phyloP scores from a whole-genome alignment of 129 eudicot genomes.

The Pulicaria dysenterica region DNA sequence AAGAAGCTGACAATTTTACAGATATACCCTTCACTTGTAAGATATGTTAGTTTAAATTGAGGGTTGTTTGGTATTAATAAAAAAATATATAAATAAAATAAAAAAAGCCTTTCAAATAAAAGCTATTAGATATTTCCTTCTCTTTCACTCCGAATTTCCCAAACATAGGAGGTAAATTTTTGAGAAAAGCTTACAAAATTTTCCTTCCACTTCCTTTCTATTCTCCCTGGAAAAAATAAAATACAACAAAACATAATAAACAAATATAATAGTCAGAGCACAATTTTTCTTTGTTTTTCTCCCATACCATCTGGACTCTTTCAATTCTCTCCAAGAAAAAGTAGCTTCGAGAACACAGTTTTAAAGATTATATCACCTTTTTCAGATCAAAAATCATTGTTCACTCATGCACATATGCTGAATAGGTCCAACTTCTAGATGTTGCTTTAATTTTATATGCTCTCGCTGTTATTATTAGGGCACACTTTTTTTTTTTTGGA shows the following conservation, averaged over 20 bases:
- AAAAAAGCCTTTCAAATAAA: not conserved
- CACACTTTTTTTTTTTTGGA: no score
- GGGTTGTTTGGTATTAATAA: not conserved
- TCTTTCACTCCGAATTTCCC: not conserved
- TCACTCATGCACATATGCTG: slow-evolving; percentile 13
- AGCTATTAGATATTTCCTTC: not conserved
- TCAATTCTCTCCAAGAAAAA: not conserved
- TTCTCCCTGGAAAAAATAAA: not conserved
- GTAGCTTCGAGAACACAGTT: not conserved
- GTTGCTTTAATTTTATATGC: no score
- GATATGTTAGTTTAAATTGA: not conserved
- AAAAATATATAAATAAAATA: no score
- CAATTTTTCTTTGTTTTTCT: not conserved
- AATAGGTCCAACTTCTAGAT: not conserved
- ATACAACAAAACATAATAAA: not conserved
- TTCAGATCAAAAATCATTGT: slow-evolving; percentile 1
- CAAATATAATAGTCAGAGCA: not conserved
- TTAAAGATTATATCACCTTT: slow-evolving; percentile 9
- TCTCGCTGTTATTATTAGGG: no score
- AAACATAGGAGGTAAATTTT: not conserved
- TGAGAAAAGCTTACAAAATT: not conserved
- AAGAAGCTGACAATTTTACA: not conserved
- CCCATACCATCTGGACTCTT: not conserved
- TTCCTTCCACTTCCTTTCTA: not conserved
- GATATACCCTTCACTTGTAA: not conserved